A percentile compares a stretch with the other conserved stretches of the same genome.
phyloP scores from a whole-genome alignment of 2,329 filamentous ascomycete genomes.

The Talaromyces sp. region DNA sequence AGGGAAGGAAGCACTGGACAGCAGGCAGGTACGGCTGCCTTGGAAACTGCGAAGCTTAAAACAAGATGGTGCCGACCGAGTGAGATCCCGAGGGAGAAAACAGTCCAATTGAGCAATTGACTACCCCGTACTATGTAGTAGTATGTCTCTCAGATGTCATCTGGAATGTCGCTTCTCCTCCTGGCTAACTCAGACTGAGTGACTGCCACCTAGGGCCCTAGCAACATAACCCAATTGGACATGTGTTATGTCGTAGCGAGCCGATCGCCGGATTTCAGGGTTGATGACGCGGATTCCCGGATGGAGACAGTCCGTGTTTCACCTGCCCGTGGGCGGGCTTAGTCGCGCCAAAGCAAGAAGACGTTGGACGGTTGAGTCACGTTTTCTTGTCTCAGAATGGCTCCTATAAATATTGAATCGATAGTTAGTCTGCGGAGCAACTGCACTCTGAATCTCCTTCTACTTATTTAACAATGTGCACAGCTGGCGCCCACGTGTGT shows the following conservation, averaged over 20 bases:
- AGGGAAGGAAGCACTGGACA: not conserved
- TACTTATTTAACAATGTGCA: not conserved
- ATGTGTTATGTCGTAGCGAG: not conserved
- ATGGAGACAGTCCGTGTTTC: slow-evolving; percentile 13
- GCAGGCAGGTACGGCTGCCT: not conserved
- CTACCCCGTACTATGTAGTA: not conserved
- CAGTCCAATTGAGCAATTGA: too few relatives aligned
- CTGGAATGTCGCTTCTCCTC: not conserved
- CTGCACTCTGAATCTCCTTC: not conserved
- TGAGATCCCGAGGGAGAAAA: not conserved
- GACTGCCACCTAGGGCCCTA: too few relatives aligned
- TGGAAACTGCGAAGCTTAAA: not conserved
- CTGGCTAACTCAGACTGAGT: not conserved
- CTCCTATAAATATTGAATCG: not conserved
- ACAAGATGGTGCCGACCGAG: not conserved
- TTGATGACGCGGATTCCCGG: slow-evolving; percentile 17
- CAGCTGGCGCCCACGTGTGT: not conserved
- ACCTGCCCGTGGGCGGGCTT: not conserved
- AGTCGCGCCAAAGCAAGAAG: not conserved
- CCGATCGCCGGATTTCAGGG: slow-evolving; percentile 14
- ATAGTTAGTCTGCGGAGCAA: not conserved
- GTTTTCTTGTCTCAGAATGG: not conserved
- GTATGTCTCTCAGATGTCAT: not conserved
- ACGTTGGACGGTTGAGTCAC: not conserved
- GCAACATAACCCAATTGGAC: not conserved